Conservation (phyloP, 352 stramenopile genomes). For the Phytophthora palmivora region DNA sequence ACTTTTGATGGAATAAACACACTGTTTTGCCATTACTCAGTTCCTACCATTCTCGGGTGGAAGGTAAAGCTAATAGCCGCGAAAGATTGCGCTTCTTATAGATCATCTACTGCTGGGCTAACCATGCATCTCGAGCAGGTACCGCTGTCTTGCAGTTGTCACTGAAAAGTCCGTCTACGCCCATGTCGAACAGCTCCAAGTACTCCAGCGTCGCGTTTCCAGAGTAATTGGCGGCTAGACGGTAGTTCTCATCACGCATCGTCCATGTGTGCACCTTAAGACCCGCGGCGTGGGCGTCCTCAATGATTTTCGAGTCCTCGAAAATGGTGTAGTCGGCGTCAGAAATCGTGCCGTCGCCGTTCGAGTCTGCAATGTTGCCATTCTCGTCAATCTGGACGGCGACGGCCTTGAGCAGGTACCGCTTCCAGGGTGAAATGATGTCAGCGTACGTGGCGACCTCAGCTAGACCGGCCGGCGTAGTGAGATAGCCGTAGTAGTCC, state of each 20-base stretch:
- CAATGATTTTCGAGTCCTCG: slow-evolving; percentile 49
- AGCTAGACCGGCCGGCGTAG: slow-evolving; percentile 61
- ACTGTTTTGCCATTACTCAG: slow-evolving; percentile 4
- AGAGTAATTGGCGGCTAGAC: slow-evolving; percentile 69
- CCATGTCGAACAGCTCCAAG: slow-evolving; percentile 66
- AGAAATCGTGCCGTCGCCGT: slow-evolving; percentile 64
- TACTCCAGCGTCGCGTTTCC: slow-evolving; percentile 68
- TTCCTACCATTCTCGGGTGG: neutral
- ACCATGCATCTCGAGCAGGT: slow-evolving; percentile 47
- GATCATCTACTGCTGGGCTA: slow-evolving; percentile 36
- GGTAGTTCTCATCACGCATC: slow-evolving; percentile 75
- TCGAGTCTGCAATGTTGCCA: slow-evolving; percentile 59
- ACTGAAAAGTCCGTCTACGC: slow-evolving; percentile 70
- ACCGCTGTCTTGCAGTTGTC: slow-evolving; percentile 67
- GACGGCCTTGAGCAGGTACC: slow-evolving; percentile 69
- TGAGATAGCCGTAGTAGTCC: slow-evolving; percentile 59
- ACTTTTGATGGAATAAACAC: slow-evolving; percentile 11
- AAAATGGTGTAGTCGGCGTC: slow-evolving; percentile 71
- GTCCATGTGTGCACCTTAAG: slow-evolving; percentile 67
- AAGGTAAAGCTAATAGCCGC: slow-evolving; percentile 12
- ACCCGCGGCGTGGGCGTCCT: slow-evolving; percentile 58
- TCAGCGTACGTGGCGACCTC: slow-evolving; percentile 74
- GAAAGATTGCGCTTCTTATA: slow-evolving; percentile 7
- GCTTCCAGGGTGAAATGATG: slow-evolving; percentile 85
- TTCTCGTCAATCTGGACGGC: slow-evolving; percentile 46